Evolutionary conservation across 495 filamentous ascomycete genomes (phyloP).

Genomic region (Daldinia loculata): DNA sequence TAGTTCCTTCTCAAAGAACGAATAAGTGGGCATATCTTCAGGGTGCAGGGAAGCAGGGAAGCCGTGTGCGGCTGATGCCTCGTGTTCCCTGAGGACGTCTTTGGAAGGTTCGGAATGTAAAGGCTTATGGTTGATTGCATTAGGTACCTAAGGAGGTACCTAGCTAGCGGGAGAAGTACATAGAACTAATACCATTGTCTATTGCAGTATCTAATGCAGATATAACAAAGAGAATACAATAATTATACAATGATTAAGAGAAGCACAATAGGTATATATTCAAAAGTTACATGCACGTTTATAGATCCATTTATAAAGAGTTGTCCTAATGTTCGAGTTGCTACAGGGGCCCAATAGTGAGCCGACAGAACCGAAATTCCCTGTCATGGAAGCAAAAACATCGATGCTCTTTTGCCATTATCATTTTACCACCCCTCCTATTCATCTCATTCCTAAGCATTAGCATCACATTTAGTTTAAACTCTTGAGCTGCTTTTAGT

Average conservation of each 20-base stretch:
- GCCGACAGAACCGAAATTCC: neutral
- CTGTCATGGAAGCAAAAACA: neutral
- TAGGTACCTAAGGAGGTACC: too few species aligned
- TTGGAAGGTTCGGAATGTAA: conserved; percentile 29
- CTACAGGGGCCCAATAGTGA: neutral
- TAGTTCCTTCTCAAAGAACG: neutral
- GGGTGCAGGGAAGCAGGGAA: neutral
- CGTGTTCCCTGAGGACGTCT: conserved; percentile 15
- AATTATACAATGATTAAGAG: neutral
- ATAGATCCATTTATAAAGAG: neutral
- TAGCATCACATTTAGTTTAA: neutral
- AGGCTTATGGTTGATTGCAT: conserved; percentile 5
- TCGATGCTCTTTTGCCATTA: too few species aligned
- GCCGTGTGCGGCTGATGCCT: conserved; percentile 26
- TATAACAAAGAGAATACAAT: neutral
- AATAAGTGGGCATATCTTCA: conserved; percentile 1
- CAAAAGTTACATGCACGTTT: neutral
- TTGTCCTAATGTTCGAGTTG: neutral
- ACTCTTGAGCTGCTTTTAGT: neutral
- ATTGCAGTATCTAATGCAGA: too few species aligned
- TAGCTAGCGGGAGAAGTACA: too few species aligned
- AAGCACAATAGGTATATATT: neutral
- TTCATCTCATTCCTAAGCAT: neutral
- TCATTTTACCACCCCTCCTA: too few species aligned
- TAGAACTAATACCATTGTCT: too few species aligned